These are phyloP conservation scores for Guyanaporus albipodus DNA, from an alignment of 768 basidiomycete genomes.

Conservation along the genomic window DNA sequence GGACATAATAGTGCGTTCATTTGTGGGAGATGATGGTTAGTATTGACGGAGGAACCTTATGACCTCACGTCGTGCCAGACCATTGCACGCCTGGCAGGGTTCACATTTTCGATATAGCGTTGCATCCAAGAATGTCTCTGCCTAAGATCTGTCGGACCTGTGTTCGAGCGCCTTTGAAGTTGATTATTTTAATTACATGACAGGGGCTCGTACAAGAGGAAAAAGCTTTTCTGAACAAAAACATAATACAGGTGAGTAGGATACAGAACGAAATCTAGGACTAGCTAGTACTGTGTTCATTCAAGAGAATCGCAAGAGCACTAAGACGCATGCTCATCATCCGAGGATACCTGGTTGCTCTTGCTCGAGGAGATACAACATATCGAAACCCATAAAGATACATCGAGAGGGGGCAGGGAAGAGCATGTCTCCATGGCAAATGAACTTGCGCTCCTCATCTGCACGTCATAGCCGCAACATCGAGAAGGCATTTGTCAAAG, in stretches of 20 bases:
- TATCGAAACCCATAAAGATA: background rate
- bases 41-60: too few species aligned
- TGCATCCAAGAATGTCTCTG: too few species aligned
- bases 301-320: background rate
- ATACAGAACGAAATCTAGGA: constrained; percentile 5
- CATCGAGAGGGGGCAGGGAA: background rate
- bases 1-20: too few species aligned
- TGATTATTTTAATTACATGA: too few species aligned
- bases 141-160: too few species aligned
- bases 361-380: background rate
- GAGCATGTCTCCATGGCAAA: background rate
- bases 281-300: background rate
- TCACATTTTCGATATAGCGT: too few species aligned
- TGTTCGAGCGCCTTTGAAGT: too few species aligned
- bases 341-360: background rate
- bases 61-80: too few species aligned
- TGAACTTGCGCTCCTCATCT: background rate
- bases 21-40: too few species aligned
- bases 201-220: too few species aligned
- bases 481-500: constrained; percentile 20
- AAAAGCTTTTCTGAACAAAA: too few species aligned
- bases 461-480: constrained; percentile 17
- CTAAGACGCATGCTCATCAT: background rate
- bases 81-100: too few species aligned
- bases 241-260: background rate